Conservation (phyloP, 2,329 filamentous ascomycete species). For the Harringtonia lauricola region DNA sequence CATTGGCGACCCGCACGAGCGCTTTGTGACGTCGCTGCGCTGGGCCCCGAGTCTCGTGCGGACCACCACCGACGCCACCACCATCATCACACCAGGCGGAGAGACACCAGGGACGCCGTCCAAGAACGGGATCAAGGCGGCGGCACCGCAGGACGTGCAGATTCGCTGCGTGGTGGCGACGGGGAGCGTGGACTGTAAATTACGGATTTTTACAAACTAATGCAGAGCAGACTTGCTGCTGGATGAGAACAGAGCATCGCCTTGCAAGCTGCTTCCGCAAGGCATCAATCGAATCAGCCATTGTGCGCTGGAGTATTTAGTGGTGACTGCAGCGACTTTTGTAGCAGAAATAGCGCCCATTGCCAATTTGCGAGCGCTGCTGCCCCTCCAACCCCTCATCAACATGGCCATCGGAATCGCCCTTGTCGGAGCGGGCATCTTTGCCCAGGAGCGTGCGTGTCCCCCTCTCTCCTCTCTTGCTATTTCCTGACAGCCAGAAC, state of each 20-base stretch:
- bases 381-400: no score
- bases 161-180: slow-evolving; percentile 82
- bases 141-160: slow-evolving; percentile 38
- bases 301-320: no score
- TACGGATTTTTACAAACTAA: slow-evolving; percentile 63
- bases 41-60: slow-evolving; percentile 56
- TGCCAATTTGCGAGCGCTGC: no score
- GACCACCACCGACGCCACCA: not conserved
- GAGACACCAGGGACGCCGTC: no score
- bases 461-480: not conserved
- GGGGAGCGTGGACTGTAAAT: slow-evolving; percentile 69
- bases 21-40: slow-evolving; percentile 76
- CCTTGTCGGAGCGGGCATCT: slow-evolving; percentile 23
- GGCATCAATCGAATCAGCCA: no score
- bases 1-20: slow-evolving; percentile 64
- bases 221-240: not conserved
- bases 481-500: slow-evolving; percentile 12
- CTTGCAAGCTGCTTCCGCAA: no score
- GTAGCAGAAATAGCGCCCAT: no score
- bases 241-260: not conserved
- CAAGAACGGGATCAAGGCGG: slow-evolving; percentile 24
- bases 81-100: not conserved
- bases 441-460: slow-evolving; percentile 17
- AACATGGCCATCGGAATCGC: slow-evolving; percentile 18
- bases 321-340: no score